Percentiles rank a stretch among this genome's conserved stretches.
These are phyloP conservation scores for Candida chauliodis DNA, from an alignment of 805 yeast species.

Conservation along the genomic window DNA sequence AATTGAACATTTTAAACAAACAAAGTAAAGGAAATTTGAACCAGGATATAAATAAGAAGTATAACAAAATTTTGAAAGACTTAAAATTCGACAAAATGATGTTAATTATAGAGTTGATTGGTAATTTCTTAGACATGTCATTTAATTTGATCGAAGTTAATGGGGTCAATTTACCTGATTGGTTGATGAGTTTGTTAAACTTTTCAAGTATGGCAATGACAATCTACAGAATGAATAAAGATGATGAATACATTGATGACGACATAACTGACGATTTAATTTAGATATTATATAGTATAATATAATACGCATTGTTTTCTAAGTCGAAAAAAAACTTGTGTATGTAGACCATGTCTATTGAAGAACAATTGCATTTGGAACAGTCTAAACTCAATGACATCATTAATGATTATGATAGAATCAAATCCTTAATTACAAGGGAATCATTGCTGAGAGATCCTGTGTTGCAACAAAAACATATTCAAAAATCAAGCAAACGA, in stretches of 20 bases:
- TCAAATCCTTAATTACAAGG: neutral
- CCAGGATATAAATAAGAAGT: constrained; percentile 28
- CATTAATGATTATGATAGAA: neutral
- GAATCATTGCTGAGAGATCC: constrained; percentile 2
- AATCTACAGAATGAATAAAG: constrained; percentile 47
- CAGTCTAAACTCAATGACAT: neutral
- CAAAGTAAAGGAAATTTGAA: constrained; percentile 18
- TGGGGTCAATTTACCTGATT: constrained; percentile 33
- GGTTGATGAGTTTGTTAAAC: constrained; percentile 40
- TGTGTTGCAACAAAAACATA: constrained; percentile 4
- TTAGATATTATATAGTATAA: too few relatives aligned
- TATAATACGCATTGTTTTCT: too few relatives aligned
- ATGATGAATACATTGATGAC: constrained; percentile 43
- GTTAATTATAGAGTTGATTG: constrained; percentile 38
- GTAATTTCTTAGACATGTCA: constrained; percentile 38
- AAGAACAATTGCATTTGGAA: neutral
- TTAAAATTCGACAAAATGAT: constrained; percentile 40
- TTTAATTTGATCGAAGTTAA: constrained; percentile 39
- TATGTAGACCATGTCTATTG: too few relatives aligned
- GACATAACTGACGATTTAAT: constrained; percentile 40
- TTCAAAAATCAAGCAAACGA: neutral
- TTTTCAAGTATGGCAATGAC: constrained; percentile 44
- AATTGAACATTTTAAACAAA: constrained; percentile 27
- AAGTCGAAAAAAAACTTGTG: too few relatives aligned
- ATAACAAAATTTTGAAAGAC: constrained; percentile 39